Conservation (phyloP, 371 early-diverging fungal genomes). For the Mortierella sp. region DNA sequence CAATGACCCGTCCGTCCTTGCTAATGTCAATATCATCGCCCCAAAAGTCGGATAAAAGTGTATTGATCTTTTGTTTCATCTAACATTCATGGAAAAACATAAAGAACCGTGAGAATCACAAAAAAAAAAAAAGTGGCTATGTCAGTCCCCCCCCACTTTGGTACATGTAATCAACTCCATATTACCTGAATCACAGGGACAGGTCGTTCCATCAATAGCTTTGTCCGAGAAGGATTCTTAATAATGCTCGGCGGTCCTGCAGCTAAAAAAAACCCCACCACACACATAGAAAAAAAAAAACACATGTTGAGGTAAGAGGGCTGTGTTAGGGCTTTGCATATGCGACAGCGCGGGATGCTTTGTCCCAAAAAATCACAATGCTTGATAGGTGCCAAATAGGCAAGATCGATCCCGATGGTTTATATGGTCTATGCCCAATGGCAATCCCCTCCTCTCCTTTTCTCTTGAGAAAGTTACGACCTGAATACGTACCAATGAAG, state of each 20-base stretch:
- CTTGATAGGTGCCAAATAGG: no score
- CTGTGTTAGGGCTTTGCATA: no score
- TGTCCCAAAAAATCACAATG: background rate
- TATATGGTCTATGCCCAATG: no score
- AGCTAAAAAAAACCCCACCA: constrained; percentile 19
- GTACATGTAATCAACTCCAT: no score
- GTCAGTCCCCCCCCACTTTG: no score
- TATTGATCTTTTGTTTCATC: constrained; percentile 47
- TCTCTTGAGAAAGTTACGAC: background rate
- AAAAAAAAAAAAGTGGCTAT: no score
- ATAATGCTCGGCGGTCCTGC: constrained; percentile 49
- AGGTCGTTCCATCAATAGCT: constrained; percentile 35
- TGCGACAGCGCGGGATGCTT: no score
- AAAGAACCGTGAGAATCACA: background rate
- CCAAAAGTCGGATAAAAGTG: constrained; percentile 48
- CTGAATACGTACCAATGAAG: constrained; percentile 29
- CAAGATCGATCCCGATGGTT: background rate
- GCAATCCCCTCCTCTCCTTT: background rate
- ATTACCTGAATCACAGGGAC: constrained; percentile 49
- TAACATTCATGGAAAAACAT: background rate
- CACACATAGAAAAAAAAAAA: no score
- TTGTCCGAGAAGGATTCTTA: constrained; percentile 36
- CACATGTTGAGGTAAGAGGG: no score
- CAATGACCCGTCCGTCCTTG: constrained; percentile 41
- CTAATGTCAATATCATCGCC: constrained; percentile 39